Evolutionary conservation across 768 basidiomycete genomes (phyloP).

Genomic region (Boletus insuetus): DNA sequence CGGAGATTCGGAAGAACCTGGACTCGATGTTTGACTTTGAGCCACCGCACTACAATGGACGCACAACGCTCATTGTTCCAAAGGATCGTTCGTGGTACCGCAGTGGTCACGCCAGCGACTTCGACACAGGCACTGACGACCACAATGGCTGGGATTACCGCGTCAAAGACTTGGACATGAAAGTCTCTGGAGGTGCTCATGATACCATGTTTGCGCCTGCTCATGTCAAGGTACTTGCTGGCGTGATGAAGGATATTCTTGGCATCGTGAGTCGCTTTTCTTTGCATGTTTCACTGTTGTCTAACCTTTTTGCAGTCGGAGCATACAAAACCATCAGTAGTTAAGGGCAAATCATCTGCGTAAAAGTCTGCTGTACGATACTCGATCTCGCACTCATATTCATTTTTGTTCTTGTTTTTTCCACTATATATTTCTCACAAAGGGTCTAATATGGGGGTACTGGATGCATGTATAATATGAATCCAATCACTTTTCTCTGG

Average conservation of each 20-base stretch:
- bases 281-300: neutral
- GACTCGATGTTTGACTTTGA: slow-evolving; percentile 34
- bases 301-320: slow-evolving; percentile 4
- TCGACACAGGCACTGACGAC: slow-evolving; percentile 30
- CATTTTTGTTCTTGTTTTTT: neutral
- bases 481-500: neutral
- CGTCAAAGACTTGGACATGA: slow-evolving; percentile 28
- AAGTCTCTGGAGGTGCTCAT: slow-evolving; percentile 25
- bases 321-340: neutral
- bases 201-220: slow-evolving; percentile 34
- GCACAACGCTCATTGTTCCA: slow-evolving; percentile 26
- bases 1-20: slow-evolving; percentile 32
- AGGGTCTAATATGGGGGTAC: neutral
- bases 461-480: neutral
- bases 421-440: neutral
- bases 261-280: slow-evolving; percentile 9
- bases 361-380: neutral
- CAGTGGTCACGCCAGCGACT: slow-evolving; percentile 27
- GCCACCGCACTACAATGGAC: slow-evolving; percentile 24
- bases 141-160: slow-evolving; percentile 32
- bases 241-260: slow-evolving; percentile 20
- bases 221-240: slow-evolving; percentile 29
- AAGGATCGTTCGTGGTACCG: slow-evolving; percentile 34
- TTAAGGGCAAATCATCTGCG: neutral
- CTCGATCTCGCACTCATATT: neutral